Conservation (phyloP, 2,329 filamentous ascomycete genomes). For the Curvularia spicifera region DNA sequence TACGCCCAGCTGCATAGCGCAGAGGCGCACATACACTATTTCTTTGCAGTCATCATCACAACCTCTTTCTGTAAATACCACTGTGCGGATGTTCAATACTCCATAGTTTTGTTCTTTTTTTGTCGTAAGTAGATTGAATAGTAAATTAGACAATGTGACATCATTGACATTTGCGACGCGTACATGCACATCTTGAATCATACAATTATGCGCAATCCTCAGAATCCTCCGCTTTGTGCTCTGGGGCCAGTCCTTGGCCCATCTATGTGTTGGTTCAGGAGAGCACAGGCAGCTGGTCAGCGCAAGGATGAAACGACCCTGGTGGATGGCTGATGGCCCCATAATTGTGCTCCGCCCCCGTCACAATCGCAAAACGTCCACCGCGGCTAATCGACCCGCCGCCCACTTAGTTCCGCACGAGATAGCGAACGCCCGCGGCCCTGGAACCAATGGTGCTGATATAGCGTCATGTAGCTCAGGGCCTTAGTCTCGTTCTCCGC, state of each 20-base stretch:
- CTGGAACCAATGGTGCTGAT: slow-evolving; percentile 9
- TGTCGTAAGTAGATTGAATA: background rate
- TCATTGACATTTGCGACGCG: slow-evolving; percentile 4
- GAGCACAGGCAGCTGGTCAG: background rate
- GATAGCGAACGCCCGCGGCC: background rate
- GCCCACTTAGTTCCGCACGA: slow-evolving; percentile 2
- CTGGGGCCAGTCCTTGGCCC: background rate
- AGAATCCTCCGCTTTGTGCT: background rate
- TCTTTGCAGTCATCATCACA: background rate
- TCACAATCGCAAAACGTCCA: slow-evolving; percentile 3
- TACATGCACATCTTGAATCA: background rate
- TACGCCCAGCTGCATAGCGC: background rate
- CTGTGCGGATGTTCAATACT: slow-evolving; percentile 1
- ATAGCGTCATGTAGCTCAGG: slow-evolving; percentile 5
- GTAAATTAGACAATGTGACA: slow-evolving; percentile 13
- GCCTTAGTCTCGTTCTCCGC: background rate
- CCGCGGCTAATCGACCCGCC: slow-evolving; percentile 10
- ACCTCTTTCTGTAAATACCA: slow-evolving; percentile 9
- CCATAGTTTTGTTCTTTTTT: background rate
- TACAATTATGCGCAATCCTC: background rate
- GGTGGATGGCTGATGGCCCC: slow-evolving; percentile 1
- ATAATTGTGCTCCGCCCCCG: background rate
- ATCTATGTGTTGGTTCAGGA: background rate
- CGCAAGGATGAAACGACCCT: slow-evolving; percentile 13
- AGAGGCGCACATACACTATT: background rate